Percentiles rank a stretch among this genome's conserved stretches.
Evolutionary conservation across 2,329 filamentous ascomycete genomes (phyloP).

Genomic region (Rhynchosporium agropyri): DNA sequence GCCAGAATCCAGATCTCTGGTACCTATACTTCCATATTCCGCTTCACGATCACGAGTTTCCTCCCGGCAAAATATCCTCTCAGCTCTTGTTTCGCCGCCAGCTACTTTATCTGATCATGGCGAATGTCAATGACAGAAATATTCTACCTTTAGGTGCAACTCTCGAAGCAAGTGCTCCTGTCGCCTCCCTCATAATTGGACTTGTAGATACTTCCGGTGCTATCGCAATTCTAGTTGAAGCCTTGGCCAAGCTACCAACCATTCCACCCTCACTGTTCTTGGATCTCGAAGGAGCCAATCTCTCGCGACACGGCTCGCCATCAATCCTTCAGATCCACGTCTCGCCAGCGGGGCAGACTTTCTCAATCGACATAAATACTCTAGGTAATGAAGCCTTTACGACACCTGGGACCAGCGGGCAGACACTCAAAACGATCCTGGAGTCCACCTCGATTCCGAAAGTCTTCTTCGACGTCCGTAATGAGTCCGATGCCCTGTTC

Average conservation of each 20-base stretch:
- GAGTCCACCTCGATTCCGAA: slow-evolving; percentile 50
- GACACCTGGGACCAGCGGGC: background rate
- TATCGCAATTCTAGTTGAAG: slow-evolving; percentile 3
- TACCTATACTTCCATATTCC: no score
- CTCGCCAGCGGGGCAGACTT: slow-evolving; percentile 40
- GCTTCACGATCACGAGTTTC: no score
- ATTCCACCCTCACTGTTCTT: slow-evolving; percentile 45
- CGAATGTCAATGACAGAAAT: background rate
- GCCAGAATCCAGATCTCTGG: no score
- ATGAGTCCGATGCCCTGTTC: slow-evolving; percentile 59
- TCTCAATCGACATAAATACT: slow-evolving; percentile 48
- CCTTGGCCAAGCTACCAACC: slow-evolving; percentile 7
- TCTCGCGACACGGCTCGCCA: slow-evolving; percentile 30
- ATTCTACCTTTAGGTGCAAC: background rate
- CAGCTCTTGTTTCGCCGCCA: background rate
- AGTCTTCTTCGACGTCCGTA: slow-evolving; percentile 62
- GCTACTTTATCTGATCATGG: background rate
- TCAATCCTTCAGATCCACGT: slow-evolving; percentile 45
- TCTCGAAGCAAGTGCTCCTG: background rate
- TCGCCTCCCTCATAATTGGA: background rate
- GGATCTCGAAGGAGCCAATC: slow-evolving; percentile 48
- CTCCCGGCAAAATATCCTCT: background rate
- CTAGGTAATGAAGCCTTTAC: background rate
- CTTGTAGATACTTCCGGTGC: background rate
- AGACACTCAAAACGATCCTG: slow-evolving; percentile 47